These are phyloP conservation scores for Neurospora sp. DNA, from an alignment of 495 filamentous ascomycete genomes.

Conservation along the genomic window DNA sequence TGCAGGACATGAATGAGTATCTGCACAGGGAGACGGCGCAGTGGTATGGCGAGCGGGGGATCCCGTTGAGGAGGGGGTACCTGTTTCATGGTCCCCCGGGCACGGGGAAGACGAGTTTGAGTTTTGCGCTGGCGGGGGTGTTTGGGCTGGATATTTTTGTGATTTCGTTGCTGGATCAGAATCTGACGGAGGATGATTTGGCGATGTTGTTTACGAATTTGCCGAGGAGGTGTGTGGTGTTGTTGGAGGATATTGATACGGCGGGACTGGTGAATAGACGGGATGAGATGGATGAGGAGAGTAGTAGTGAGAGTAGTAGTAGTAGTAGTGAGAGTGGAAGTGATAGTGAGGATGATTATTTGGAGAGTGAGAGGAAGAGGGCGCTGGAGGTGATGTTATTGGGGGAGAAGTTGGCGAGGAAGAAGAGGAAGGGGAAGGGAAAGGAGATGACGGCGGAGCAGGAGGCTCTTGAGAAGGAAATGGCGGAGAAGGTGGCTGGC, in stretches of 20 bases:
- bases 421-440: background rate
- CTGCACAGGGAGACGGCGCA: conserved; percentile 58
- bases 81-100: conserved; percentile 69
- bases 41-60: conserved; percentile 79
- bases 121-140: conserved; percentile 57
- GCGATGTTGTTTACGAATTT: conserved; percentile 54
- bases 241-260: conserved; percentile 65
- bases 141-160: conserved; percentile 63
- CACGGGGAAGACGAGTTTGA: conserved; percentile 51
- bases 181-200: conserved; percentile 60
- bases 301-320: background rate
- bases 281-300: background rate
- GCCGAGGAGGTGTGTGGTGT: conserved; percentile 54
- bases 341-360: background rate
- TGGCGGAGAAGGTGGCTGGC: background rate
- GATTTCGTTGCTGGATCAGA: conserved; percentile 50
- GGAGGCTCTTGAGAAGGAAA: background rate
- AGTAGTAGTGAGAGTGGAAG: background rate
- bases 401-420: background rate
- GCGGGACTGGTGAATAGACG: conserved; percentile 46
- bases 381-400: background rate
- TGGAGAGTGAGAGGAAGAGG: background rate
- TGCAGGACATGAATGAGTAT: conserved; percentile 83
- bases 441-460: background rate
- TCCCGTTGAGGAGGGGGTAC: conserved; percentile 85